phyloP scores from a whole-genome alignment of 2,329 filamentous ascomycete genomes.

The Penicillium frequentans region DNA sequence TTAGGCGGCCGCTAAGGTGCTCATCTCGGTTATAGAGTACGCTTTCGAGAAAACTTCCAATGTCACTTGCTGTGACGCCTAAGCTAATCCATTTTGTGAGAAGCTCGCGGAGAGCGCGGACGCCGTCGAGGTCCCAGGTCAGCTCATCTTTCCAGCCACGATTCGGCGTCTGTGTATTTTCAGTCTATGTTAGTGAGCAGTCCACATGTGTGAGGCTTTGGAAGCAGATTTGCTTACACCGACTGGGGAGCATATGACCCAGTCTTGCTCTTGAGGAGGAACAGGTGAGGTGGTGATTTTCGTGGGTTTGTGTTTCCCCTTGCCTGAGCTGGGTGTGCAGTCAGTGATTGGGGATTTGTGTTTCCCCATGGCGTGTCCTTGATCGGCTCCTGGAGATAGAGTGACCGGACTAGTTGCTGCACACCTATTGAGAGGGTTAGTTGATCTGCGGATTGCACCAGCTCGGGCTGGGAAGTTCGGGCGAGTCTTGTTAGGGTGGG shows the following conservation, averaged over 20 bases:
- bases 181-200: background rate
- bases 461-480: background rate
- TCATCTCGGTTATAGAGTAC: conserved; percentile 3
- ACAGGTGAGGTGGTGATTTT: background rate
- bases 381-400: background rate
- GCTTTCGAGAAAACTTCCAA: conserved; percentile 4
- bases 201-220: background rate
- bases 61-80: conserved; percentile 1
- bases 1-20: conserved; percentile 1
- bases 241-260: background rate
- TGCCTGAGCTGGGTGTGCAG: background rate
- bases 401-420: background rate
- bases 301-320: background rate
- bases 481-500: background rate
- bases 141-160: background rate
- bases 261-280: background rate
- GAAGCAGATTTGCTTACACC: background rate
- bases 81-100: background rate
- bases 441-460: background rate
- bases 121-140: background rate
- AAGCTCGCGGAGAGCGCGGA: background rate
- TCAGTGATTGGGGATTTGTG: background rate
- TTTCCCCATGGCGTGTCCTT: background rate
- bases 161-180: background rate
- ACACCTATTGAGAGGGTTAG: background rate